Evolutionary conservation across 352 stramenopile genomes (phyloP).

Genomic region (Globisporangium okanoganense): DNA sequence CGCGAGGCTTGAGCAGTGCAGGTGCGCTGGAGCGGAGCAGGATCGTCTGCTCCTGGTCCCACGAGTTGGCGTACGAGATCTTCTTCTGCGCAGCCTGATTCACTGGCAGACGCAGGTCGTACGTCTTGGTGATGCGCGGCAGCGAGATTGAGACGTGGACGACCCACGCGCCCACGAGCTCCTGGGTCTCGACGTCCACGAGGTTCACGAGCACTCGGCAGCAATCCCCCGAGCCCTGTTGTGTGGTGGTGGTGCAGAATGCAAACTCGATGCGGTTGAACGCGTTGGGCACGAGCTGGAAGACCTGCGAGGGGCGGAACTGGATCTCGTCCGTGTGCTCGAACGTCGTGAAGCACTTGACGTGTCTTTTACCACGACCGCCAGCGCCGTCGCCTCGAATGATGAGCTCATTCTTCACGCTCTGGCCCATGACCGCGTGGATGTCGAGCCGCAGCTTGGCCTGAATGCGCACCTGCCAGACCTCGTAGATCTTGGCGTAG

Average conservation of each 20-base stretch:
- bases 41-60: constrained; percentile 82
- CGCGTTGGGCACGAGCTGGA: constrained; percentile 84
- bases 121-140: constrained; percentile 90
- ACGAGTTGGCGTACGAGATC: constrained; percentile 92
- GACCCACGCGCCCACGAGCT: constrained; percentile 90
- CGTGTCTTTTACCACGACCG: constrained; percentile 13
- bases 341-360: constrained; percentile 53
- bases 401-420: constrained; percentile 83
- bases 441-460: constrained; percentile 81
- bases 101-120: constrained; percentile 77
- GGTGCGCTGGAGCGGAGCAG: constrained; percentile 81
- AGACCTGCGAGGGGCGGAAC: constrained; percentile 80
- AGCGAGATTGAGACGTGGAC: constrained; percentile 66
- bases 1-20: constrained; percentile 63
- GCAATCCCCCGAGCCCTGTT: constrained; percentile 15
- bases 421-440: constrained; percentile 83
- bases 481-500: constrained; percentile 70
- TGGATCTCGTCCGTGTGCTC: constrained; percentile 35
- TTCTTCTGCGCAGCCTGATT: constrained; percentile 83
- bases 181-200: constrained; percentile 87
- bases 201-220: constrained; percentile 71
- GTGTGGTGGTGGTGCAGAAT: constrained; percentile 57
- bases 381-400: constrained; percentile 74
- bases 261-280: constrained; percentile 89
- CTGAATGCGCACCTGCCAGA: constrained; percentile 83